Evolutionary conservation across 768 basidiomycete genomes (phyloP).

Genomic region (Nevesoporus exiguus): DNA sequence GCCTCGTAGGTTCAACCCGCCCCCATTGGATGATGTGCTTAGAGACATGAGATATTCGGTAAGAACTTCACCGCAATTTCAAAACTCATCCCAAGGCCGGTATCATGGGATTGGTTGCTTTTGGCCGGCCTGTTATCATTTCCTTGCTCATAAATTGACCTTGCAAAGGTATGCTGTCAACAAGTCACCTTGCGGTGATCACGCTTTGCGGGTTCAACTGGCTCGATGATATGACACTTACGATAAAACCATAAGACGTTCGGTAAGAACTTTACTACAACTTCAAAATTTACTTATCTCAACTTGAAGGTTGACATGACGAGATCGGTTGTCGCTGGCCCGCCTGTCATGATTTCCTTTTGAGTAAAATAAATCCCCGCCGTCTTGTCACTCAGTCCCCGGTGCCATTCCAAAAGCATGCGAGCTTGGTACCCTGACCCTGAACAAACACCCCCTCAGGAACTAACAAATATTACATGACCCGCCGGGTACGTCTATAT

Average conservation of each 20-base stretch:
- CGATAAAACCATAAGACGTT: constrained; percentile 21
- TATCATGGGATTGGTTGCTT: constrained; percentile 25
- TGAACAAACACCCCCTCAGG: too few species aligned
- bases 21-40: constrained; percentile 28
- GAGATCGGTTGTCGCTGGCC: constrained; percentile 22
- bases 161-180: constrained; percentile 24
- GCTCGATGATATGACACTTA: constrained; percentile 28
- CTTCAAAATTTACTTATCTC: constrained; percentile 25
- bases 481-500: too few species aligned
- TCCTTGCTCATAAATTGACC: too few species aligned
- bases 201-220: constrained; percentile 20
- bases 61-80: constrained; percentile 28
- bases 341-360: constrained; percentile 27
- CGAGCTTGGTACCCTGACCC: too few species aligned
- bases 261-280: constrained; percentile 29
- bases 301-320: constrained; percentile 24
- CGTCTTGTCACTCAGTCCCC: too few species aligned
- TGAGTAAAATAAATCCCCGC: constrained; percentile 17
- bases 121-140: constrained; percentile 21
- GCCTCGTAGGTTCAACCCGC: constrained; percentile 19
- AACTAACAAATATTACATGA: too few species aligned
- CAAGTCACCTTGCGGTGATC: constrained; percentile 28
- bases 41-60: constrained; percentile 25
- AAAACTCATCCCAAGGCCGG: constrained; percentile 24
- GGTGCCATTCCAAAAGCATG: too few species aligned